Base-by-base conservation (phyloP, 208 protist species). In the Wallacemonas sp. region DNA sequence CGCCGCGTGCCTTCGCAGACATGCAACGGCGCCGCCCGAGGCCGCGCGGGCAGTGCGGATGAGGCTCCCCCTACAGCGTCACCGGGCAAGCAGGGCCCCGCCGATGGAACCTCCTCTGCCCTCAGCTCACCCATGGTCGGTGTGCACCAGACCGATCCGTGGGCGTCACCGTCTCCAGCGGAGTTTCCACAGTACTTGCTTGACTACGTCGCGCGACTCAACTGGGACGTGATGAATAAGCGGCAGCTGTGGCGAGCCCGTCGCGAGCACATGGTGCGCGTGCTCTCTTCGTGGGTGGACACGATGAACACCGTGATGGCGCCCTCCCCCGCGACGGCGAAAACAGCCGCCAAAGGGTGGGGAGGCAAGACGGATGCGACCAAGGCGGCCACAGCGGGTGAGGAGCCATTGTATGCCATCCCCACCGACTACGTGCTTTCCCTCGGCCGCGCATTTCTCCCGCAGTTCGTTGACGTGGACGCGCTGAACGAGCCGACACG, bases 401-500 rank as follows among this genome's bases (percentile, higher is more conserved):
- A 48, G 38, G 44, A 13, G 63, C 36, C 36, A 27, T 55, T 70
- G 13, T 82, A 83, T 73, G 73, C 75, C 8, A 19, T 94, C 39
- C 89, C 89, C n/a, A 78, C 76, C 9, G 59, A 44, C 32, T 94
- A 85, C 85, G 50, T 94, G 46, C 60, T 73, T 38, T 34, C 70
- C n/a, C 54, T 92, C 21, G 89, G 89, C 21, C 76, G 81, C 13
- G 68, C 65, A 24, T 92, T 94, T 39, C 42, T 91, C 8, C 81
- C 78, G 9, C 70, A 73, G 2, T 79, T 65, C 58, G 67, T 85
- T 9, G 65, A 79, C 66, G 68, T 76, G 38, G 39, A 46, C 19
- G 48, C 52, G 13, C 69, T 83, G 50, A 58, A 39, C 44, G 62
- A 61, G 37, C 26, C 15, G 41, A 17, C n/a, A n/a, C n/a, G n/a